Conservation (phyloP, 345 rosid species). For the Eucalyptus pauciflora region DNA sequence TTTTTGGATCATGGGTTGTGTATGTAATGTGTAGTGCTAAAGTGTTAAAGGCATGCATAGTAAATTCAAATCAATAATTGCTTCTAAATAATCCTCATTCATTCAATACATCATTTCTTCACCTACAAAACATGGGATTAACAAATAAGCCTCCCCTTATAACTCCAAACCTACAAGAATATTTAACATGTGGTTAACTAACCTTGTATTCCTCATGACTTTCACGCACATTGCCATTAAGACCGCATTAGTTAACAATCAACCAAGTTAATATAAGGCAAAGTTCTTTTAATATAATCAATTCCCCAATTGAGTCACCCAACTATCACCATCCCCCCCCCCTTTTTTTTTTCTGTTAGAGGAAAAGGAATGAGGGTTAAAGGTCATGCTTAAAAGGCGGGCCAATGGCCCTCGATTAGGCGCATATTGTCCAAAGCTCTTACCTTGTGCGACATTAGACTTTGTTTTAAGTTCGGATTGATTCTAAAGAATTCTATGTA, state of each 20-base stretch:
- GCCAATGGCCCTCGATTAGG: too few species aligned
- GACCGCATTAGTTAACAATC: background rate
- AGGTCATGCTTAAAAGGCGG: too few species aligned
- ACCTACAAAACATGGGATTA: background rate
- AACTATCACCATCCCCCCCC: fast-evolving
- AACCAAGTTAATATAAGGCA: background rate
- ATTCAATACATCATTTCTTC: background rate
- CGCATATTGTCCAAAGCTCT: too few species aligned
- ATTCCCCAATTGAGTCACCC: background rate
- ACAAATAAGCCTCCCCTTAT: background rate
- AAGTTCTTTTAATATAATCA: too few species aligned
- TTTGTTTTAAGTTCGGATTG: too few species aligned
- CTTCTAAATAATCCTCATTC: background rate
- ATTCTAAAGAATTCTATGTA: too few species aligned
- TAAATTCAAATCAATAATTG: background rate
- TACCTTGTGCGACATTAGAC: too few species aligned
- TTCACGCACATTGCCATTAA: background rate
- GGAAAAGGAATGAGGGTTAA: too few species aligned
- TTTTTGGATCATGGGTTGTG: background rate
- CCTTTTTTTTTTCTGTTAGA: fast-evolving
- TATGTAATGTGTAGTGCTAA: background rate
- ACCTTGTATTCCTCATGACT: background rate
- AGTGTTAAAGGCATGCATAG: background rate
- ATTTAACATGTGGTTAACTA: background rate
- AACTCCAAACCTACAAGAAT: background rate